These are phyloP conservation scores for Melastoma candidum DNA, from an alignment of 441 rosid species.

Conservation along the genomic window DNA sequence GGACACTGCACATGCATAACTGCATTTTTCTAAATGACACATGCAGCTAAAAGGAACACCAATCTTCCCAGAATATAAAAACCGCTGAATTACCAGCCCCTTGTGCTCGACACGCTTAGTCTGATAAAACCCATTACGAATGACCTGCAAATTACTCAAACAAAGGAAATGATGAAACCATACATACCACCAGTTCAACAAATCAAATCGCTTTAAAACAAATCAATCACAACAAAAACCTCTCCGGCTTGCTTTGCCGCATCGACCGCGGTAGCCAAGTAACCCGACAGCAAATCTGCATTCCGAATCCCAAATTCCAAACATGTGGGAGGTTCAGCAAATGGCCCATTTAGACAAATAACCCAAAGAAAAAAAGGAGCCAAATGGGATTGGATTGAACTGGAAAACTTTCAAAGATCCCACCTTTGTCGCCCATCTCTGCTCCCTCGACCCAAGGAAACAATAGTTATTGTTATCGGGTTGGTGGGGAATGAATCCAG, in stretches of 20 bases:
- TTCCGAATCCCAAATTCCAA: not conserved
- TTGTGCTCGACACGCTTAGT: constrained; percentile 91
- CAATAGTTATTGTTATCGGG: no score
- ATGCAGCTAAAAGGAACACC: no score
- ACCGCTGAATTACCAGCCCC: constrained; percentile 49
- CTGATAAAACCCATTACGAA: constrained; percentile 68
- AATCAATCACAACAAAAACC: constrained; percentile 25
- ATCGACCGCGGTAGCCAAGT: constrained; percentile 57
- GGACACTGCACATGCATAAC: no score
- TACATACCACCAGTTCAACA: not conserved
- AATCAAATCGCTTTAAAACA: not conserved
- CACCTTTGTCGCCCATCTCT: constrained; percentile 55
- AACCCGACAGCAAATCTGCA: constrained; percentile 47
- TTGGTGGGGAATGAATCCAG: no score
- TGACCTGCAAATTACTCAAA: constrained; percentile 31
- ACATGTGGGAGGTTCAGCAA: constrained; percentile 1
- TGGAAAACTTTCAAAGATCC: not conserved
- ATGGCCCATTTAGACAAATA: not conserved
- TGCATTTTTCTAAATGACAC: no score
- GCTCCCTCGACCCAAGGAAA: no score
- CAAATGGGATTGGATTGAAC: not conserved
- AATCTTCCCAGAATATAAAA: not conserved
- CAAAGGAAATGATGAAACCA: not conserved
- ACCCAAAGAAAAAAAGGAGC: not conserved
- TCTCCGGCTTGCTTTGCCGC: constrained; percentile 87